Base-by-base conservation (phyloP, 192 early-diverging fungal species). In the Haplosporangium gracile region DNA sequence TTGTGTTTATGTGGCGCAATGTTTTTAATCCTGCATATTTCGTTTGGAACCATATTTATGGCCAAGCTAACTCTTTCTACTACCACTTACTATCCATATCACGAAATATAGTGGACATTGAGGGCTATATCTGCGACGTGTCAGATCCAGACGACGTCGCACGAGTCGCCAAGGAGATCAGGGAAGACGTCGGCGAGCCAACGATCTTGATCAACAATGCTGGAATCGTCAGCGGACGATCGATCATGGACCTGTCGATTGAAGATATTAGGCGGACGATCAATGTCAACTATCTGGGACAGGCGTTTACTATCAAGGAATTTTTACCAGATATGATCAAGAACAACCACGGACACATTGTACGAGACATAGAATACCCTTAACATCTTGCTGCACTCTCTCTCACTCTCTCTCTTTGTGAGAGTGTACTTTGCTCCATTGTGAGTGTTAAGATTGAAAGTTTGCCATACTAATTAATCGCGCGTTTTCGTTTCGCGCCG, bases 171-270 rank as follows among this genome's bases (percentile, higher is more conserved):
- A 87, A 79, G 43, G 76, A 88, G 40, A 89, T 93, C 34, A 82
- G 85, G 2, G 76, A 83, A 34, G 88, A 93, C 53, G 79, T 93
- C 3, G 96, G 95, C 20, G 83, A 93, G 70, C 94, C 95, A 20
- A 97, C 95, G 7, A 93, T 97, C 76, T 74, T 97, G 4, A 82
- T 97, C 57, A 97, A 97, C 86, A 97, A 97, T 83, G 97, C 95
- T 24, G 97, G 94, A 5, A 93, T 96, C 71, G 92, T 96, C 32
- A 79, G 76, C 70, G 93, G 92, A 38, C 93, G 93, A 82, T 82
- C 89, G 24, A 89, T 96, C 57, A 68, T 92, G 32, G 95, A 97
- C 36, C 82, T 92, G 87, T 91, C 91, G 8, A 89, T 90, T 57
- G 82, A 88, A 8, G 93, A 95, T 26, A 93, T 96, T 75, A 81